Evolutionary conservation across 257 asterid species (phyloP), one percentile per base, ranked within the genome.

Genomic region (Fraxinus anomala): DNA sequence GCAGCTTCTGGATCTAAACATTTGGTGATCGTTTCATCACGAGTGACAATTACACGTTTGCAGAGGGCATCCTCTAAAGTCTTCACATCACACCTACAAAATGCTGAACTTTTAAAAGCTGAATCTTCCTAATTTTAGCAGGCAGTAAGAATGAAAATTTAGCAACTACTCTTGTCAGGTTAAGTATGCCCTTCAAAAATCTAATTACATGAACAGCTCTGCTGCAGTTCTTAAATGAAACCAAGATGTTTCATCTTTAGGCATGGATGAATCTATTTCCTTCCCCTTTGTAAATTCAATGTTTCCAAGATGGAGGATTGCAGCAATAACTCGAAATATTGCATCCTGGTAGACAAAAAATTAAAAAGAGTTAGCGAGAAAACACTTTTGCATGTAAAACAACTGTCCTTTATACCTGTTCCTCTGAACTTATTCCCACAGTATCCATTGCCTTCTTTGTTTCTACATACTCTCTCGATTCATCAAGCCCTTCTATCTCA

Each of bases 361-460:
- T 77, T 44, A 68, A 17, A 73, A 9, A 44, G 42, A 68, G 59
- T 82, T 63, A 75, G 83, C 47, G 31, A 39, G 44, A 67, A 76
- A 66, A 74, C 14, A 39, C 51, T 40, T 72, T 76, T 66, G 33
- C 70, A 74, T 39, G 61, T 51, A 61, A 73, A 77, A 79, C 21
- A 68, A 68, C 73, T 76, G 10, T 59, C 75, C 30, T 36, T 33
- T 36, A 42, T 89, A 96, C 99, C 97, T 96, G 99, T 74, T 96
- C 99, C 79, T 88, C 92, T 67, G 84, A 77, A 84, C 91, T 91
- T 73, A 96, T 96, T 89, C 99, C 99, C 77, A 96, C 99, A 68
- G 97, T 85, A 76, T 96, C 99, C 99, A 96, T 96, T 40, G 99
- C 99, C 84, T 85, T 91, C 86, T 97, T 93, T 69, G 98, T 96